Evolutionary conservation across 176 grass and related monocot species (phyloP).

Genomic region (Triticum urartu): DNA sequence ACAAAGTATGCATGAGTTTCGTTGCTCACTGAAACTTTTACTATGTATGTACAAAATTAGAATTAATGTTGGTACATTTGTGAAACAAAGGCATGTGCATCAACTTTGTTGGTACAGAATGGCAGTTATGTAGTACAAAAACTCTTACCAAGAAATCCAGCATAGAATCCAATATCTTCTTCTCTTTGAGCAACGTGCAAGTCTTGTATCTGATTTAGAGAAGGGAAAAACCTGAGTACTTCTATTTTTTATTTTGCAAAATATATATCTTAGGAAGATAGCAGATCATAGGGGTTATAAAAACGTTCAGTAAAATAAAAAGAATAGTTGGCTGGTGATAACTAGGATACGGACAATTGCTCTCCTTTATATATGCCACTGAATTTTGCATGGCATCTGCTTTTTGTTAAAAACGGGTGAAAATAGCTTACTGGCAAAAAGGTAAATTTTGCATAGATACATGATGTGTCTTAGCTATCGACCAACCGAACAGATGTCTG

Average conservation of each 20-base stretch:
- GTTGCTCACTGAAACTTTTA: neutral
- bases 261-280: neutral
- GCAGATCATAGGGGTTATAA: neutral
- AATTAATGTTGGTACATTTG: neutral
- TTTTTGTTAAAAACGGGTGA: neutral
- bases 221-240: neutral
- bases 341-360: neutral
- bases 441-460: too few relatives aligned
- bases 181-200: constrained; percentile 51
- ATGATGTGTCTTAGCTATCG: too few relatives aligned
- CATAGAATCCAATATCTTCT: constrained; percentile 96
- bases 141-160: constrained; percentile 74
- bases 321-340: neutral
- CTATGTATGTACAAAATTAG: neutral
- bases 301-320: too few relatives aligned
- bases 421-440: neutral
- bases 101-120: neutral
- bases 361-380: neutral
- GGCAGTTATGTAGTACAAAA: neutral
- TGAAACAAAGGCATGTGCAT: neutral
- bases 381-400: neutral
- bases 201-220: constrained; percentile 50
- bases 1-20: neutral
- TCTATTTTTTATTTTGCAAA: neutral
- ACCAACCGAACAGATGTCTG: neutral